phyloP scores from a whole-genome alignment of 2,329 filamentous ascomycete genomes.

The Hymenoscyphus fructigenus region DNA sequence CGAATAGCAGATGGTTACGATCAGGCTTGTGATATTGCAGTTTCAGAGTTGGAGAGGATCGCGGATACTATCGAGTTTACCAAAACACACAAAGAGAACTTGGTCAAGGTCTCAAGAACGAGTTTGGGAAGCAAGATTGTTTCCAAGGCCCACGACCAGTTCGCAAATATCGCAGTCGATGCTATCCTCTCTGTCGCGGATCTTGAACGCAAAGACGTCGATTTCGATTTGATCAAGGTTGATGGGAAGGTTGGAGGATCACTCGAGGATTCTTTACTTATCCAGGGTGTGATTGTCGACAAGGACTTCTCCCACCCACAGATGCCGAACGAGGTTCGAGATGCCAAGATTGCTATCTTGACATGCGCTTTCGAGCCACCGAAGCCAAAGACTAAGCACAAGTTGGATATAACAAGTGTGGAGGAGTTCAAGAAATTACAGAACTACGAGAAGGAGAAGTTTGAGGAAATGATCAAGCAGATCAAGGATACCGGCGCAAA shows the following conservation, averaged over 20 bases:
- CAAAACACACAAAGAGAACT: constrained; percentile 75
- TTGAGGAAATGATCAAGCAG: constrained; percentile 97
- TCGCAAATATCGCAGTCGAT: constrained; percentile 94
- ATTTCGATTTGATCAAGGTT: constrained; percentile 99
- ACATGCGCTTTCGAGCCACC: constrained; percentile 98
- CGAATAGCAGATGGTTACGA: constrained; percentile 98
- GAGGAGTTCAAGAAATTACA: constrained; percentile 99
- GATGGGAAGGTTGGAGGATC: constrained; percentile 96
- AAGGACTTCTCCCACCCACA: constrained; percentile 99
- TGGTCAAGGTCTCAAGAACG: constrained; percentile 92
- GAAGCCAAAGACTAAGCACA: constrained; percentile 99
- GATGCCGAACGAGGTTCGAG: constrained; percentile 92
- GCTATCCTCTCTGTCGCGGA: constrained; percentile 96
- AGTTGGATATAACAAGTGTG: constrained; percentile 93
- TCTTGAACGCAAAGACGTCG: constrained; percentile 92
- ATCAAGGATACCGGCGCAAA: constrained; percentile 98
- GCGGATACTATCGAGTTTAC: constrained; percentile 88
- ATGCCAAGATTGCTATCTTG: constrained; percentile 96
- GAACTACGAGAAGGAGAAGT: constrained; percentile 93
- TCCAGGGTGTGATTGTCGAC: constrained; percentile 98
- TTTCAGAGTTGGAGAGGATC: constrained; percentile 88
- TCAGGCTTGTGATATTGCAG: constrained; percentile 93
- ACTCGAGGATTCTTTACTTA: constrained; percentile 88
- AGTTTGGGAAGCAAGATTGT: constrained; percentile 98
- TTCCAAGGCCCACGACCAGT: constrained; percentile 97